Conservation (phyloP, 2,329 filamentous ascomycete species). For the Annulohypoxylon truncatum region DNA sequence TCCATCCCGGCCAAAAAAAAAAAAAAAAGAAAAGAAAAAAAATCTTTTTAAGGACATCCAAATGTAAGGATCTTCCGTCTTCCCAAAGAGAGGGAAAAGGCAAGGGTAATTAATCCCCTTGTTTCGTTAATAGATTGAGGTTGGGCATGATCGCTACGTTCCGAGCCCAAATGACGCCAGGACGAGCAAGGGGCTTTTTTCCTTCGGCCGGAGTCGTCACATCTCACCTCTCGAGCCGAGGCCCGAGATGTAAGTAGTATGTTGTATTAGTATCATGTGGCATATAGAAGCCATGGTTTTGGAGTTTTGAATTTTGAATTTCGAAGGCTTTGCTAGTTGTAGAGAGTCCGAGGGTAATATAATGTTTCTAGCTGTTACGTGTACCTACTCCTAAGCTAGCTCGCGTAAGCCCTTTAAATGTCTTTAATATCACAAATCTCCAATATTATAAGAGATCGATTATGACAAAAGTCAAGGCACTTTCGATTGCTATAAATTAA, state of each 20-base stretch:
- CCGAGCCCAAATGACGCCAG: conserved; percentile 42
- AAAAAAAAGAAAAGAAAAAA: not conserved
- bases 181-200: conserved; percentile 31
- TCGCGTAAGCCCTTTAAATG: not conserved
- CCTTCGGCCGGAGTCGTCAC: conserved; percentile 18
- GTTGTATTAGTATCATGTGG: not conserved
- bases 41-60: not conserved
- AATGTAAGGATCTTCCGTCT: not conserved
- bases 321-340: not conserved
- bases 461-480: not conserved
- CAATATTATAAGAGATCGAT: not conserved
- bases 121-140: conserved; percentile 3
- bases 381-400: not conserved
- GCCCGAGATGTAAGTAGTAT: conserved; percentile 1
- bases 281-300: not conserved
- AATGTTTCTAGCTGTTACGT: not conserved
- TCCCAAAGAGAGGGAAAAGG: not conserved
- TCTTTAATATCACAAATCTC: not conserved
- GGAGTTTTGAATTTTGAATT: not conserved
- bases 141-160: conserved; percentile 37
- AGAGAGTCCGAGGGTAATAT: not conserved
- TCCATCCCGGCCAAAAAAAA: not conserved
- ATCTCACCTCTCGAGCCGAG: conserved; percentile 27
- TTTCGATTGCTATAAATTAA: not conserved
- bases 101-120: not conserved